phyloP scores from a whole-genome alignment of 805 yeast genomes.

The Candida railenensis region DNA sequence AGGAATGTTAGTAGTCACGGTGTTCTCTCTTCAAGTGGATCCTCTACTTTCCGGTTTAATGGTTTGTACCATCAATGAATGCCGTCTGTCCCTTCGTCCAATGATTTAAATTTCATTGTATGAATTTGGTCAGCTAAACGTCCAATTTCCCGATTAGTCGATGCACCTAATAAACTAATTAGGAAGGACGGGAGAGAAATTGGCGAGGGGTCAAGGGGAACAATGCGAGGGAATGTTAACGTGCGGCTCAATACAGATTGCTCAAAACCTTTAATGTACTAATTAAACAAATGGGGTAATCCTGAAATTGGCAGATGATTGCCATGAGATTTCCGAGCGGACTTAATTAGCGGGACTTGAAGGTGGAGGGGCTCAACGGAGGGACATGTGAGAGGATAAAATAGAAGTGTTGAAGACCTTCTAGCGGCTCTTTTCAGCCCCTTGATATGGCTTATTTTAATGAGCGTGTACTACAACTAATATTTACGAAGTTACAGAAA shows the following conservation, averaged over 20 bases:
- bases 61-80: no score
- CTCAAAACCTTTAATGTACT: constrained; percentile 1
- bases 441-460: neutral
- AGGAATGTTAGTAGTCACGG: no score
- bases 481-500: no score
- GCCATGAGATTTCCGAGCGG: neutral
- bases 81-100: no score
- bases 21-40: no score
- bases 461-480: no score
- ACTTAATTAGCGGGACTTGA: neutral
- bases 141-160: constrained; percentile 2
- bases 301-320: neutral
- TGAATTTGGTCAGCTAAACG: neutral
- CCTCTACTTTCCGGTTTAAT: no score
- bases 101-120: neutral
- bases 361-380: neutral
- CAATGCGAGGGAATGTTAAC: neutral
- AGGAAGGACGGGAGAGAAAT: constrained; percentile 7
- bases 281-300: constrained; percentile 5
- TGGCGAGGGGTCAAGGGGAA: constrained; percentile 2
- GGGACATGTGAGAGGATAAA: constrained; percentile 1
- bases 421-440: neutral
- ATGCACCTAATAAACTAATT: constrained; percentile 6
- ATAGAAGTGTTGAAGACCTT: neutral
- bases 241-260: neutral